Base-by-base conservation (phyloP, 2,329 filamentous ascomycete genomes). In the Apiospora malaysiana region DNA sequence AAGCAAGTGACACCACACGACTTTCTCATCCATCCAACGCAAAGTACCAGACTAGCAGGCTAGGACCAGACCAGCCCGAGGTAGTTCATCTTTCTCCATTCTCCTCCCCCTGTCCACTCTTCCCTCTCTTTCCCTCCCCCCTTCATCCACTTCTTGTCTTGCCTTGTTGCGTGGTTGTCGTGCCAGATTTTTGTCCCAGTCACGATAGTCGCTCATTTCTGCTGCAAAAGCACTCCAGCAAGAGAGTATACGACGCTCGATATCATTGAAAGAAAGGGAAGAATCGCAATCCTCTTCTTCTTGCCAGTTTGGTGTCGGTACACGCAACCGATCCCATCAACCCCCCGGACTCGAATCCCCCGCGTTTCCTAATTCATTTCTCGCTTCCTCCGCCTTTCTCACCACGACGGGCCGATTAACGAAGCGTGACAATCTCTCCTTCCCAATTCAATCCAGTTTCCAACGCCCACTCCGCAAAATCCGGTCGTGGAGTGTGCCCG, bases 391-490 rank as follows among this genome's bases (percentile, higher is more conserved):
- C 78, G 76, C 77, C 78, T 77, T 76, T 75, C 74, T 75, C 75
- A 74, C 74, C 75, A 69, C 74, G 75, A 79, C 78, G 78, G 78
- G 78, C 78, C 78, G 78, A 80, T 79, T 80, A 78, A 75, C 65
- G 74, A 76, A 69, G 72, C 56, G 56, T 63, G 56, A 63, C 56
- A 63, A 63, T 77, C 74, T 72, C 76, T 73, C 75, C 76, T 74
- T 75, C 75, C 66, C 66, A 68, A 47, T n/a, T 37, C 66, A 37
- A 63, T 68, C 46, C 66, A 45, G 12, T 47, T 43, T 37, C 43
- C 46, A 68, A 45, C 75, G 75, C 71, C 68, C 73, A 73, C 73
- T 75, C 71, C 71, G 71, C 71, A 72, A 70, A 63, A 70, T 70
- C 68, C 63, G 69, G 49, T 69, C 71, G 71, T 72, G 71, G 69